A percentile compares a stretch with the other conserved stretches of the same genome.
phyloP scores from a whole-genome alignment of 768 basidiomycete species.

The Holtermanniella nyarrowii region DNA sequence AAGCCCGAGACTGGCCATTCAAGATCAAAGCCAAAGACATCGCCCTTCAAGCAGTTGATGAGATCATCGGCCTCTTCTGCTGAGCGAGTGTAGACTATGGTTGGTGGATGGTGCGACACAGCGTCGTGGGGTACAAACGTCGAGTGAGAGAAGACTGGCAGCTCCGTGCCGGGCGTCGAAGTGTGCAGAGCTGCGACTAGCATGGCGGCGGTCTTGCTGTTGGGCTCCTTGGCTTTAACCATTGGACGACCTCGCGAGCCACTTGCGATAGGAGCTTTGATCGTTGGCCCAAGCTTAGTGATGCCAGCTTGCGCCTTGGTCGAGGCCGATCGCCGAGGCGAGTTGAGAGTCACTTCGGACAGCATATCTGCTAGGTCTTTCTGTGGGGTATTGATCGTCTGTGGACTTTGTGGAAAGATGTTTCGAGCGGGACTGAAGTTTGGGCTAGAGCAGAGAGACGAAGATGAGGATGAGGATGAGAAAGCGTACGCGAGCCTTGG shows the following conservation, averaged over 20 bases:
- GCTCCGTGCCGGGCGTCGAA: background rate
- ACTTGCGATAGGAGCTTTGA: background rate
- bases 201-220: background rate
- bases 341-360: background rate
- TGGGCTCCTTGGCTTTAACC: background rate
- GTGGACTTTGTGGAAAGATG: background rate
- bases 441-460: conserved; percentile 1
- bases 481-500: conserved; percentile 21
- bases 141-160: conserved; percentile 17
- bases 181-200: background rate
- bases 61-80: conserved; percentile 29
- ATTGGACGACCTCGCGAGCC: background rate
- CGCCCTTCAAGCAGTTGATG: conserved; percentile 20
- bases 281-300: background rate
- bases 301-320: background rate
- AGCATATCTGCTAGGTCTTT: background rate
- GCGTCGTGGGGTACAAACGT: conserved; percentile 1
- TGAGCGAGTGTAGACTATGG: conserved; percentile 26
- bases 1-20: conserved; percentile 32
- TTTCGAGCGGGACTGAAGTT: too few relatives aligned
- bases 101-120: conserved; percentile 3
- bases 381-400: background rate
- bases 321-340: background rate
- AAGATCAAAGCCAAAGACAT: conserved; percentile 33
- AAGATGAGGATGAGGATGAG: conserved; percentile 14